Base-by-base conservation (phyloP, 2,329 filamentous ascomycete genomes). In the Monascus ruber region DNA sequence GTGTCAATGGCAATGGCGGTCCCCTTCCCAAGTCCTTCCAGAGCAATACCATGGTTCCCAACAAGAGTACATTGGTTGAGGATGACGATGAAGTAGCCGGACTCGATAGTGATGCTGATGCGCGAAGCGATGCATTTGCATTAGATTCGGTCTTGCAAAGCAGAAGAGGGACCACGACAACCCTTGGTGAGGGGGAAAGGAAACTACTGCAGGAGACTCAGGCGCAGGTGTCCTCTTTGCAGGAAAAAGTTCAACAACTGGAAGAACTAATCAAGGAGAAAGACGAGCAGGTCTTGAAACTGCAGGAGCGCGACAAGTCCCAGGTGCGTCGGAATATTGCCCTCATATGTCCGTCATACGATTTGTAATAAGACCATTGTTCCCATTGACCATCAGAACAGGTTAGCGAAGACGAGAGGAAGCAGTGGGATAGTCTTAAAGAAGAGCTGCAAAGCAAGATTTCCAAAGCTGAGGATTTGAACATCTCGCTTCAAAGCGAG, bases 41-140 rank as follows among this genome's bases (percentile, higher is more conserved):
- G 58, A 89, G 83, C 57, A 96, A 94, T 57, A 96, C 87, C 0
- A 94, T 96, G 53, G 83, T 96, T 27, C 91, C 91, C 1, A 96
- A 95, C 58, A 98, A 96, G 66, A 94, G 89, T 54, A 95, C 85
- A 1, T 88, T 96, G 81, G 79, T 96, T 1, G 91, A 98, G 60
- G 91, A 96, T 57, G 88, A 94, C 48, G 87, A 94, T 50, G 85
- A 85, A 47, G 65, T 65, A 42, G 68, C 65, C 40, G 72, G 70
- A 17, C 66, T 64, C 17, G 73, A 75, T 10, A 76, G 75, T 36
- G 66, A 65, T 47, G 71, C 79, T 44, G 68, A 73, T 47, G 71
- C 71, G 36, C 73, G 81, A 39, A 76, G 72, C 39, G 77, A 80
- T 54, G 72, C 76, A 2, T 84, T 84, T 57, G 75, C 73, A 10